These are phyloP conservation scores for Exophiala oligosperma DNA, from an alignment of 2,329 filamentous ascomycete genomes.

Conservation along the genomic window DNA sequence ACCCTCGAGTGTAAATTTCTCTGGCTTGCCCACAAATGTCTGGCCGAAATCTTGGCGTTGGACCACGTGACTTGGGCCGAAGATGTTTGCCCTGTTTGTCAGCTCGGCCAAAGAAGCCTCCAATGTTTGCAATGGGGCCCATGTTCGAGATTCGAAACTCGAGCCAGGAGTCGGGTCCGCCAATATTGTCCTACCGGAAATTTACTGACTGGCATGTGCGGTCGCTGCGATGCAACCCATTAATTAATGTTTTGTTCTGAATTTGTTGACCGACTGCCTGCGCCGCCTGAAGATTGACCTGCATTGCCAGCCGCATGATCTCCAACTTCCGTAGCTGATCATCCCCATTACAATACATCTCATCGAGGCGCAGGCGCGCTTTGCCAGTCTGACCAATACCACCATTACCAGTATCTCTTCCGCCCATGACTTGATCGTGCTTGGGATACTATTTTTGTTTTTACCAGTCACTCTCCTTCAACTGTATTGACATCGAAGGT, in stretches of 20 bases:
- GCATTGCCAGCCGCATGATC: slow-evolving; percentile 5
- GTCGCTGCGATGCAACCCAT: neutral
- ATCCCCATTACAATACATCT: neutral
- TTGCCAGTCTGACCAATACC: slow-evolving; percentile 14
- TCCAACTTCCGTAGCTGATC: neutral
- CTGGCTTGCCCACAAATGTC: neutral
- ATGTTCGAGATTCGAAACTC: neutral
- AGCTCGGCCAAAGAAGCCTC: too few relatives aligned
- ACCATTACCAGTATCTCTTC: slow-evolving; percentile 8
- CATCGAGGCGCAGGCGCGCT: slow-evolving; percentile 20
- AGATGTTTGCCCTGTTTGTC: neutral
- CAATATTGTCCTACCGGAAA: slow-evolving; percentile 6
- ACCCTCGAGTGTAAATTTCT: neutral
- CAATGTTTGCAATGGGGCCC: neutral
- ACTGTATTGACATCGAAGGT: neutral
- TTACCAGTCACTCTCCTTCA: slow-evolving; percentile 3
- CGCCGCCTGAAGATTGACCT: neutral
- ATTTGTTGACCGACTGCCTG: neutral
- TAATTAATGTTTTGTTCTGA: neutral
- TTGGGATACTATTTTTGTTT: slow-evolving; percentile 14
- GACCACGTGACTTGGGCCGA: neutral
- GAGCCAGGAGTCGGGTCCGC: neutral
- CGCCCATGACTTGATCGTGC: slow-evolving; percentile 7
- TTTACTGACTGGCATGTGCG: slow-evolving; percentile 8
- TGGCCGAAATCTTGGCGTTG: neutral